Evolutionary conservation across 2,329 filamentous ascomycete species (phyloP).

Genomic region (Myriosclerotinia curreyana): DNA sequence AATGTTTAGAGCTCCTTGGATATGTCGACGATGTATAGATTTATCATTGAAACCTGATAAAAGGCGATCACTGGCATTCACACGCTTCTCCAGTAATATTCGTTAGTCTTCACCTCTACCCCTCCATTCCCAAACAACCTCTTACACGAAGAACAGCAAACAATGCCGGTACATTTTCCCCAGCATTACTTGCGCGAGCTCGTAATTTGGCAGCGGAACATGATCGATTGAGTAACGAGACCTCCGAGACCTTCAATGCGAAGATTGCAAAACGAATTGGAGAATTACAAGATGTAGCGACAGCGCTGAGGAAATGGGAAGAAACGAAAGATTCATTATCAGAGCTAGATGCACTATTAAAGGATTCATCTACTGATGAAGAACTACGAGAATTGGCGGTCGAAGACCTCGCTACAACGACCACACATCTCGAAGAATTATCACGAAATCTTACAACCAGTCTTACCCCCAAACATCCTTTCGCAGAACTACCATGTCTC

Average conservation of each 20-base stretch:
- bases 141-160: constrained; percentile 30
- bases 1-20: constrained; percentile 48
- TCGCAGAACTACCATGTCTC: constrained; percentile 84
- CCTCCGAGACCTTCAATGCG: constrained; percentile 55
- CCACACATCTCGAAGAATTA: constrained; percentile 58
- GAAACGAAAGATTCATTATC: constrained; percentile 50
- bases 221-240: constrained; percentile 49
- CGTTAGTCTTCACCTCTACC: constrained; percentile 38
- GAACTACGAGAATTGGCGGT: constrained; percentile 75
- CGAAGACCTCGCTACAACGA: constrained; percentile 75
- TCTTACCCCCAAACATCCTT: constrained; percentile 84
- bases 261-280: constrained; percentile 58
- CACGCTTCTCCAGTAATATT: constrained; percentile 46
- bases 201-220: constrained; percentile 57
- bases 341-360: constrained; percentile 53
- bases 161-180: constrained; percentile 42
- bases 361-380: constrained; percentile 46
- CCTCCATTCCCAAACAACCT: constrained; percentile 24
- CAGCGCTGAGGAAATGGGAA: constrained; percentile 59
- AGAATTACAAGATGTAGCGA: constrained; percentile 57
- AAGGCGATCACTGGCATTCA: constrained; percentile 23
- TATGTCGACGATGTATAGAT: constrained; percentile 51
- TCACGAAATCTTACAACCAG: constrained; percentile 68
- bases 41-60: constrained; percentile 32
- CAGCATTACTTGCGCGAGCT: constrained; percentile 58